Evolutionary conservation across 2,329 filamentous ascomycete species (phyloP), one percentile per base, ranked within the genome.

Genomic region (Fusarium metavorans): DNA sequence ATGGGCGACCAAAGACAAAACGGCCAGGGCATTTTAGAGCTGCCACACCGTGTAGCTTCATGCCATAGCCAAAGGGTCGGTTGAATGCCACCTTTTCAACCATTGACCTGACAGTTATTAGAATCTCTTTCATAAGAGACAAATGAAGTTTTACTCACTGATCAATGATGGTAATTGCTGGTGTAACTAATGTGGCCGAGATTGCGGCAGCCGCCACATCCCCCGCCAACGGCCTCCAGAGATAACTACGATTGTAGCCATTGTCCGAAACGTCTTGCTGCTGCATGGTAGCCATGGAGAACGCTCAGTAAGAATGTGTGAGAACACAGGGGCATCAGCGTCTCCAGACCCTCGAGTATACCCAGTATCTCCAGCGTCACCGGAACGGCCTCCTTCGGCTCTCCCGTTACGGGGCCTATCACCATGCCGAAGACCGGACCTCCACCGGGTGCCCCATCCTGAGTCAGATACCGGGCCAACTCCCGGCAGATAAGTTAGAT

Each of bases 141-240:
- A 27, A 27, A 10, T 48, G 0, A 8, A 1, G 25, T 45, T 25
- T 18, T 34, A 56, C 70, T 16, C 57, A 78, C 79, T 73, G 73
- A 48, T 81, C 80, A 9, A 81, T 79, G 2, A 81, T 64, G 2
- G 80, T 77, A 14, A 81, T 74, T 10, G 76, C 64, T 7, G 80
- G 80, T 11, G 80, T 72, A 9, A 81, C 76, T 34, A 81, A 16
- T 2, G 77, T 73, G 48, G 80, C 79, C 30, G 80, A 81, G 9
- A 81, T 34, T 10, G 61, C 71, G 1, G 77, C 79, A 0, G 80
- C 77, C 16, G 75, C 66, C 8, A 79, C n/a, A 25, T 58, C 80
- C 3, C 77, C 76, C 6, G 74, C 45, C 6, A 78, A 32, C 16
- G 70, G 66, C 16, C 68, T 76, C 72, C 75, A 76, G 39, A 76